Evolutionary conservation across 768 basidiomycete genomes (phyloP).

Genomic region (Russula virescens): DNA sequence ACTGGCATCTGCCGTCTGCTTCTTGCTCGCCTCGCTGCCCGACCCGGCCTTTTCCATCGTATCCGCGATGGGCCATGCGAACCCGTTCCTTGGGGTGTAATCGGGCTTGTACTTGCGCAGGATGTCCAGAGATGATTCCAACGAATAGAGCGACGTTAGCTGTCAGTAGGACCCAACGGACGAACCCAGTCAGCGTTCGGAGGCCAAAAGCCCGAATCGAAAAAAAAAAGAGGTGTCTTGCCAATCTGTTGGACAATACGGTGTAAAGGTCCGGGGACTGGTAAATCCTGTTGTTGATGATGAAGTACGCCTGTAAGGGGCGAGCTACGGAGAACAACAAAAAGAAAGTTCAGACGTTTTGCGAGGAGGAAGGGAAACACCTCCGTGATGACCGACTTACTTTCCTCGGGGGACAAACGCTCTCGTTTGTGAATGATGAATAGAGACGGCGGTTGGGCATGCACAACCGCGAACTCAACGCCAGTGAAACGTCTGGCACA

Average conservation of each 20-base stretch:
- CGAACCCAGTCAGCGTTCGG: neutral
- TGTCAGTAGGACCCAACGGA: slow-evolving; percentile 27
- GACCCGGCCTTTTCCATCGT: slow-evolving; percentile 38
- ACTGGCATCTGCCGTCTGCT: slow-evolving; percentile 25
- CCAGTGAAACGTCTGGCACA: slow-evolving; percentile 72
- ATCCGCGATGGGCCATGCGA: slow-evolving; percentile 77
- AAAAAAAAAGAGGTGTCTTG: slow-evolving; percentile 31
- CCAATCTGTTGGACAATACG: slow-evolving; percentile 77
- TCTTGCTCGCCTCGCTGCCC: slow-evolving; percentile 39
- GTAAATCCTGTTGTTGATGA: slow-evolving; percentile 85
- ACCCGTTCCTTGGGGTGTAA: slow-evolving; percentile 78
- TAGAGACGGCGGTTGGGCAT: slow-evolving; percentile 70
- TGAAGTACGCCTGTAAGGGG: slow-evolving; percentile 78
- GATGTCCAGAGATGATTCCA: slow-evolving; percentile 72
- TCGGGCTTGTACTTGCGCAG: slow-evolving; percentile 71
- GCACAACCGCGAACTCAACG: slow-evolving; percentile 80
- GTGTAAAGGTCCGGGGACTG: slow-evolving; percentile 83
- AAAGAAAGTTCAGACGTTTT: slow-evolving; percentile 12
- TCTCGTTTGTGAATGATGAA: slow-evolving; percentile 91
- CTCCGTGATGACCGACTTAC: slow-evolving; percentile 38
- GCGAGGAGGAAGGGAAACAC: neutral
- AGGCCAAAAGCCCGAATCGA: neutral
- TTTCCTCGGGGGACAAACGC: slow-evolving; percentile 76
- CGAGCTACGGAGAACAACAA: slow-evolving; percentile 38
- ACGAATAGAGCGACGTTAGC: slow-evolving; percentile 63